phyloP scores from a whole-genome alignment of 75 land plant species.

The Cupressus sempervirens region DNA sequence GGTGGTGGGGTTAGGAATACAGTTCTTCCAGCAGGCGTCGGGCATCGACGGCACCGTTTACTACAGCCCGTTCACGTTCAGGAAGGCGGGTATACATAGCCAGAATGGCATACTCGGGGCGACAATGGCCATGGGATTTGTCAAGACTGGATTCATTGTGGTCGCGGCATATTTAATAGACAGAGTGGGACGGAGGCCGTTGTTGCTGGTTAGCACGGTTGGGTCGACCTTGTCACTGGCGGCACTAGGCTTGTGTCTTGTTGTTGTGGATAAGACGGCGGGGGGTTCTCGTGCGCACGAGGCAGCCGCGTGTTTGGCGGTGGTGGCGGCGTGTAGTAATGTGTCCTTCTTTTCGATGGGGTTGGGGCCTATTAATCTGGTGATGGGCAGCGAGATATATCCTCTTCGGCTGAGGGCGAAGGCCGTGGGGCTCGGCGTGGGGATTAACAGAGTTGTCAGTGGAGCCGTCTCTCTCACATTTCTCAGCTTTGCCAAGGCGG shows the following conservation, averaged over 20 bases:
- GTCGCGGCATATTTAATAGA: constrained; percentile 70
- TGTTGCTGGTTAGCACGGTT: constrained; percentile 15
- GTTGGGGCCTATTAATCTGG: constrained; percentile 52
- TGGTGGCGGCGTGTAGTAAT: constrained; percentile 53
- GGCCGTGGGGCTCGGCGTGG: too few relatives aligned
- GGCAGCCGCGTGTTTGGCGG: constrained; percentile 23
- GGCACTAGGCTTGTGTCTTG: constrained; percentile 39
- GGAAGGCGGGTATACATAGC: constrained; percentile 53
- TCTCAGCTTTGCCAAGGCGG: constrained; percentile 27
- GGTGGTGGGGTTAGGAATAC: constrained; percentile 53
- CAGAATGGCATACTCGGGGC: constrained; percentile 34
- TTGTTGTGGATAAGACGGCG: constrained; percentile 22
- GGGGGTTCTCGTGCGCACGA: constrained; percentile 6
- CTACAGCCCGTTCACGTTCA: constrained; percentile 78
- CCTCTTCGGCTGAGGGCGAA: too few relatives aligned
- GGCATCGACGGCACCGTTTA: constrained; percentile 75
- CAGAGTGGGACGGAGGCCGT: constrained; percentile 48
- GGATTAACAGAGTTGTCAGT: too few relatives aligned
- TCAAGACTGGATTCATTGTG: constrained; percentile 64
- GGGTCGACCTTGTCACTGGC: constrained; percentile 60
- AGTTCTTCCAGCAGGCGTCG: constrained; percentile 76
- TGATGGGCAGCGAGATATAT: too few relatives aligned
- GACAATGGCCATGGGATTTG: constrained; percentile 71
- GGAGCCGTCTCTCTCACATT: too few relatives aligned
- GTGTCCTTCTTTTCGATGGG: constrained; percentile 80